phyloP scores from a whole-genome alignment of 495 filamentous ascomycete genomes.

The Daldinia caldariorum region DNA sequence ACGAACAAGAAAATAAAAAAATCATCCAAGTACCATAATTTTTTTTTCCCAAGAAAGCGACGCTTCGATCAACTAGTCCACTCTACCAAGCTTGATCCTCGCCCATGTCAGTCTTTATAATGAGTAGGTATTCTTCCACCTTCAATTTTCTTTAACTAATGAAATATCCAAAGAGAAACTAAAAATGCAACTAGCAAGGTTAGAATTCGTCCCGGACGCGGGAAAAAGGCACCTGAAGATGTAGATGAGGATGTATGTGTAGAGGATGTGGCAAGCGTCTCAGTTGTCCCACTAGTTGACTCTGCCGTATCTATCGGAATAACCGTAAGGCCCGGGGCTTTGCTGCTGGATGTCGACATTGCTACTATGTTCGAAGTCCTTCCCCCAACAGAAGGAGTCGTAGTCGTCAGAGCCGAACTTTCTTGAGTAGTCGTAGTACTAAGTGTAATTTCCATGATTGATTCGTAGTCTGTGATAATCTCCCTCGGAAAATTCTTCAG shows the following conservation, averaged over 20 bases:
- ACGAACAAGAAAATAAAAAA: too few species aligned
- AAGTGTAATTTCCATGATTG: slow-evolving; percentile 37
- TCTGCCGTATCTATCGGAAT: neutral
- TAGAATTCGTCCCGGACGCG: neutral
- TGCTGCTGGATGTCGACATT: slow-evolving; percentile 4
- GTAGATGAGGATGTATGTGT: neutral
- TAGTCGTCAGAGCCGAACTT: neutral
- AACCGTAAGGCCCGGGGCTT: neutral
- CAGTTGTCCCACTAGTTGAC: neutral
- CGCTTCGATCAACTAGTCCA: too few species aligned
- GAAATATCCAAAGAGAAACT: slow-evolving; percentile 3
- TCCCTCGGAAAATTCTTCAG: slow-evolving; percentile 27
- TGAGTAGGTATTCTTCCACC: too few species aligned
- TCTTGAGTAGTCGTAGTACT: neutral
- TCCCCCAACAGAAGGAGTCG: slow-evolving; percentile 1
- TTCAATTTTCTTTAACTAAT: neutral
- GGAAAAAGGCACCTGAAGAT: slow-evolving; percentile 8
- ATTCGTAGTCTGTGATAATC: slow-evolving; percentile 25
- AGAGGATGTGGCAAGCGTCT: neutral
- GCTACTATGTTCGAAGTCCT: slow-evolving; percentile 14
- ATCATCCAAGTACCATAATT: too few species aligned
- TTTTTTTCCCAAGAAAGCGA: too few species aligned
- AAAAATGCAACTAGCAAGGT: slow-evolving; percentile 2
- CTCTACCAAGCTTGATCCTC: neutral
- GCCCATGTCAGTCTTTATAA: neutral